phyloP scores from a whole-genome alignment of 768 basidiomycete genomes.

The Leucogyrophana mollusca region DNA sequence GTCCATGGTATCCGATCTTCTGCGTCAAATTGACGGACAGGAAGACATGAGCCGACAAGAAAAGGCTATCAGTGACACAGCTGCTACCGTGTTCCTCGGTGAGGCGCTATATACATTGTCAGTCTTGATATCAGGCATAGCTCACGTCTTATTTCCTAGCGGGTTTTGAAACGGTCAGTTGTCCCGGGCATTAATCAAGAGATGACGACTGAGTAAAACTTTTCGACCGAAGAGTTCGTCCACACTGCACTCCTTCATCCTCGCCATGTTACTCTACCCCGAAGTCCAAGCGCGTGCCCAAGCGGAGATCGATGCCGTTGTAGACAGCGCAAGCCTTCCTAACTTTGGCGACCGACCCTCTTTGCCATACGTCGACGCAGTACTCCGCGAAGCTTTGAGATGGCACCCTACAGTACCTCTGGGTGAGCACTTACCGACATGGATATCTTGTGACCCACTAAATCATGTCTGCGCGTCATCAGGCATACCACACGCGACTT shows the following conservation, averaged over 20 bases:
- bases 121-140: neutral
- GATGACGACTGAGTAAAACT: neutral
- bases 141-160: neutral
- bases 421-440: conserved; percentile 1
- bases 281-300: conserved; percentile 14
- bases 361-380: conserved; percentile 14
- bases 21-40: neutral
- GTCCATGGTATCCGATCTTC: conserved; percentile 8
- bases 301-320: conserved; percentile 15
- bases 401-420: conserved; percentile 6
- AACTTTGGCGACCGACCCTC: conserved; percentile 6
- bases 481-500: conserved; percentile 10
- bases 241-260: conserved; percentile 9
- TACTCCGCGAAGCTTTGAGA: conserved; percentile 10
- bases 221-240: conserved; percentile 1
- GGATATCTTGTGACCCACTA: conserved; percentile 10
- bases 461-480: neutral
- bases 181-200: neutral
- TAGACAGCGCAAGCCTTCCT: conserved; percentile 13
- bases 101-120: neutral
- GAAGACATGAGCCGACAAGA: conserved; percentile 11
- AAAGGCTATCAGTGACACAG: conserved; percentile 15
- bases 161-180: conserved; percentile 7
- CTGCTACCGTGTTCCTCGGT: conserved; percentile 21
- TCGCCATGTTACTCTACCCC: conserved; percentile 19